A percentile compares a stretch with the other conserved stretches of the same genome.
These are phyloP conservation scores for Akanthomyces uredinophilus DNA, from an alignment of 2,329 filamentous ascomycete genomes.

Conservation along the genomic window DNA sequence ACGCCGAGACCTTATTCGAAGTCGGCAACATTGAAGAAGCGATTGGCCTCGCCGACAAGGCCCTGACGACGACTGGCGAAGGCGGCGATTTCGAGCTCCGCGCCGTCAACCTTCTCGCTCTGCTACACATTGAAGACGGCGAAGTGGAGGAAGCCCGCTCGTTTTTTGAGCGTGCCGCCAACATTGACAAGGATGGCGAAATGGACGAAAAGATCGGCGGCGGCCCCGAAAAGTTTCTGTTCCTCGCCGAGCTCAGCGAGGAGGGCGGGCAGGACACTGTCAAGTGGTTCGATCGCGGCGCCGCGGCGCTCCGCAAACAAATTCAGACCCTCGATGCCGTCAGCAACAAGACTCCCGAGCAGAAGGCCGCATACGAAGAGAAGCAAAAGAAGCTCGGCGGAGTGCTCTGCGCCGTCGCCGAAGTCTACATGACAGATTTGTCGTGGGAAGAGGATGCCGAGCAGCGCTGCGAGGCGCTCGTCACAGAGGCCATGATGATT, in stretches of 20 bases:
- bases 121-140: constrained; percentile 77
- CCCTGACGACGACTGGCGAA: constrained; percentile 38
- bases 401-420: constrained; percentile 87
- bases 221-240: constrained; percentile 89
- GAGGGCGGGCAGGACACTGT: constrained; percentile 63
- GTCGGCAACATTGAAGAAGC: constrained; percentile 39
- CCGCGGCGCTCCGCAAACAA: constrained; percentile 64
- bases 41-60: constrained; percentile 35
- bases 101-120: constrained; percentile 70
- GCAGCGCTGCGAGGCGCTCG: constrained; percentile 74
- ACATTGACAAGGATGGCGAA: constrained; percentile 70
- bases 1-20: constrained; percentile 38
- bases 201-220: constrained; percentile 68
- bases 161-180: constrained; percentile 68
- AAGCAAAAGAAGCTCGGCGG: constrained; percentile 79
- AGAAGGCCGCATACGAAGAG: constrained; percentile 49
- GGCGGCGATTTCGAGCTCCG: constrained; percentile 52
- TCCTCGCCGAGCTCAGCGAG: constrained; percentile 83
- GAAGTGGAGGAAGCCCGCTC: constrained; percentile 69
- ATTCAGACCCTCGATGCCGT: constrained; percentile 58
- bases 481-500: constrained; percentile 85
- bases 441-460: constrained; percentile 92
- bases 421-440: constrained; percentile 98
- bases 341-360: constrained; percentile 32
- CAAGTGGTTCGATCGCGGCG: constrained; percentile 64